Evolutionary conservation across 805 yeast species (phyloP).

Genomic region (Torulaspora quercuum): DNA sequence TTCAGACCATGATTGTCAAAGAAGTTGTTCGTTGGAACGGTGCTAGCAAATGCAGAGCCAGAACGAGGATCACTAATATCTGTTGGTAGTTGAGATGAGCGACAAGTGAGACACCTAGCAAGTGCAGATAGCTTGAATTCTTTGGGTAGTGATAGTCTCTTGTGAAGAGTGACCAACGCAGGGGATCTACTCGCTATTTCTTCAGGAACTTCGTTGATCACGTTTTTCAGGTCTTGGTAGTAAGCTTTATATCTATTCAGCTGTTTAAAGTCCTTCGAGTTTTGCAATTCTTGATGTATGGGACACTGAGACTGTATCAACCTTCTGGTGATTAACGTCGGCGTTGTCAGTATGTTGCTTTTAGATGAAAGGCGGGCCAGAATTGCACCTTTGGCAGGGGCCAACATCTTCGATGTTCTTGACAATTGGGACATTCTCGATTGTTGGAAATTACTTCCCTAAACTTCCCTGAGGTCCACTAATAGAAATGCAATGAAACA

Average conservation of each 20-base stretch:
- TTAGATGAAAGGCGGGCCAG: constrained; percentile 2
- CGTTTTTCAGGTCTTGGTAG: constrained; percentile 21
- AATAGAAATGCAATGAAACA: background rate
- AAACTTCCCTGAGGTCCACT: background rate
- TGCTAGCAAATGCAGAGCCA: constrained; percentile 27
- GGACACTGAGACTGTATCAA: constrained; percentile 2
- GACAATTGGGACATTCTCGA: constrained; percentile 14
- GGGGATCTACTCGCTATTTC: constrained; percentile 59
- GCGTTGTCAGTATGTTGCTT: constrained; percentile 1
- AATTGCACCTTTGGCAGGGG: constrained; percentile 5
- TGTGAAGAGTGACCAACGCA: constrained; percentile 71
- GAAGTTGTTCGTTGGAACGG: constrained; percentile 41
- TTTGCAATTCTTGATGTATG: constrained; percentile 6
- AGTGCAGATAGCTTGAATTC: constrained; percentile 59
- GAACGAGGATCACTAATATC: constrained; percentile 15
- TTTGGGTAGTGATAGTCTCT: constrained; percentile 64
- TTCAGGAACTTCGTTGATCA: constrained; percentile 38
- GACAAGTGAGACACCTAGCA: constrained; percentile 75
- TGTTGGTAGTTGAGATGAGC: constrained; percentile 35
- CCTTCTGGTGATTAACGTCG: constrained; percentile 1
- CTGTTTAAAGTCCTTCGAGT: constrained; percentile 14
- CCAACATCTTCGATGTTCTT: constrained; percentile 9
- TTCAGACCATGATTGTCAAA: constrained; percentile 77
- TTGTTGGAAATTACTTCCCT: background rate
- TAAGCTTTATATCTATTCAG: constrained; percentile 27